phyloP scores from a whole-genome alignment of 306 rosid genomes.

The Prunus campanulata region DNA sequence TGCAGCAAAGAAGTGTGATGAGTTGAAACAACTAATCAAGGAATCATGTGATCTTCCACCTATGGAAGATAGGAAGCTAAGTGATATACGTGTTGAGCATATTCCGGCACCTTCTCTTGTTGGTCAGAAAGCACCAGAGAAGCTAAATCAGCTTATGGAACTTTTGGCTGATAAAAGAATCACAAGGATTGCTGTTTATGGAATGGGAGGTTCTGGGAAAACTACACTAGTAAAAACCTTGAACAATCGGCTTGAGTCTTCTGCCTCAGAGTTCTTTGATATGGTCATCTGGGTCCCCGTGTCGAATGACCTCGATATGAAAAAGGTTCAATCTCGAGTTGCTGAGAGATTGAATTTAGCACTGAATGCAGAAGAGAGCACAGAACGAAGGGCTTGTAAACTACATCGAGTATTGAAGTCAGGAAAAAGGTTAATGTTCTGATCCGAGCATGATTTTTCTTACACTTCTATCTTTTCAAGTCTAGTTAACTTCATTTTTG shows the following conservation, averaged over 20 bases:
- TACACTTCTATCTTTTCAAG: neutral
- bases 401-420: neutral
- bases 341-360: conserved; percentile 25
- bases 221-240: conserved; percentile 22
- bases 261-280: neutral
- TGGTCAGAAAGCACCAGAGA: conserved; percentile 12
- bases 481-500: neutral
- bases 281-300: conserved; percentile 24
- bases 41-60: neutral
- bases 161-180: neutral
- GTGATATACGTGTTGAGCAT: conserved; percentile 7
- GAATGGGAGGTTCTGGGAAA: conserved; percentile 24
- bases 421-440: neutral
- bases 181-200: conserved; percentile 15
- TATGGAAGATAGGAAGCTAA: neutral
- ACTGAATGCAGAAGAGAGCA: conserved; percentile 16
- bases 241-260: conserved; percentile 11
- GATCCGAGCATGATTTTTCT: neutral
- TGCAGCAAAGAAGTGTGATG: neutral
- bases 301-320: conserved; percentile 9
- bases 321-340: conserved; percentile 9
- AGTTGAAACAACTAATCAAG: neutral
- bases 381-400: conserved; percentile 5
- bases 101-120: conserved; percentile 19
- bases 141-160: conserved; percentile 2